Percentiles rank a stretch among this genome's conserved stretches.
phyloP scores from a whole-genome alignment of 2,329 filamentous ascomycete genomes.

The Venturia aucupariae region DNA sequence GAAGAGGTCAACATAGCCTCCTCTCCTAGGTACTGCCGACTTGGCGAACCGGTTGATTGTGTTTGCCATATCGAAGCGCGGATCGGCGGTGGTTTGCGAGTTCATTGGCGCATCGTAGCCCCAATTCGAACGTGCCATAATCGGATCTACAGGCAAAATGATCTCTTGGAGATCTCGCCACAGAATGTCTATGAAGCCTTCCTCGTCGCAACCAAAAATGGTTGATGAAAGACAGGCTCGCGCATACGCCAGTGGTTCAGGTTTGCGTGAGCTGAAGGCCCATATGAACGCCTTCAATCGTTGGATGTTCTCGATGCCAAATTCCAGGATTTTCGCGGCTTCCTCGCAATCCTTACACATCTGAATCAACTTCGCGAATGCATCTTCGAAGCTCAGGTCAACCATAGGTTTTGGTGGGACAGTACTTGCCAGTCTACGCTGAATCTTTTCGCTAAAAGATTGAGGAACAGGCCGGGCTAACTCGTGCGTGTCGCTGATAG shows the following conservation, averaged over 20 bases:
- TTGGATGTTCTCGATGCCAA: slow-evolving; percentile 11
- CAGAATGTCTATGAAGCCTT: slow-evolving; percentile 63
- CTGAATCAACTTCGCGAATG: slow-evolving; percentile 58
- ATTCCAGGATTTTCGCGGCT: slow-evolving; percentile 19
- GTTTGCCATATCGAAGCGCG: slow-evolving; percentile 61
- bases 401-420: slow-evolving; percentile 90
- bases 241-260: slow-evolving; percentile 75
- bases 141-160: slow-evolving; percentile 59
- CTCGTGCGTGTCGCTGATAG: slow-evolving; percentile 50
- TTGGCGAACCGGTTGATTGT: slow-evolving; percentile 62
- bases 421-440: slow-evolving; percentile 84
- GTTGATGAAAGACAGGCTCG: slow-evolving; percentile 70
- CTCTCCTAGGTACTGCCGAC: slow-evolving; percentile 18
- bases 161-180: slow-evolving; percentile 73
- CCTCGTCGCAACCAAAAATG: slow-evolving; percentile 60
- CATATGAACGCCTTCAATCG: slow-evolving; percentile 51
- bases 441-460: slow-evolving; percentile 85
- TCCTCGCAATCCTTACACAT: slow-evolving; percentile 60
- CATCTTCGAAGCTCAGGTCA: slow-evolving; percentile 61
- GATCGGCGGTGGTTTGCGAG: slow-evolving; percentile 51
- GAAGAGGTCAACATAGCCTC: slow-evolving; percentile 71
- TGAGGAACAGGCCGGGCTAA: slow-evolving; percentile 59
- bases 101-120: slow-evolving; percentile 50
- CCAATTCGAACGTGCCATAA: slow-evolving; percentile 68
- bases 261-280: slow-evolving; percentile 67